Base-by-base conservation (phyloP, 495 filamentous ascomycete genomes). In the Aspergillus panamensis region DNA sequence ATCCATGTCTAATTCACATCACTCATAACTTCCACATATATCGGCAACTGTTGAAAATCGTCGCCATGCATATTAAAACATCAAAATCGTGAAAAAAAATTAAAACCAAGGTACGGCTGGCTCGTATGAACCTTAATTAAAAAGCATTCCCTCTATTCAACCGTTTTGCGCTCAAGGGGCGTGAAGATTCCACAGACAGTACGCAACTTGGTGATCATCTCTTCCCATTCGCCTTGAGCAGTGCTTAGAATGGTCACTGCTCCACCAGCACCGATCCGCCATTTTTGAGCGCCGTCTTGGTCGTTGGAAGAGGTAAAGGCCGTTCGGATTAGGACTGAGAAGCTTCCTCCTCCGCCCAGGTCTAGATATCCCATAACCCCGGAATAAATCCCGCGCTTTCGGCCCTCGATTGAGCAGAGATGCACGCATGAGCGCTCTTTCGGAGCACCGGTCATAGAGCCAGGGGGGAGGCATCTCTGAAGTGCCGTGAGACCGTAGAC, bases 371-470 rank as follows among this genome's bases (percentile, higher is more conserved):
- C 93, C 35, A 95, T 79, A 1, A 95, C 89, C 0, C 93, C 93
- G 1, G 89, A 91, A 68, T 97, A 97, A 30, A 97, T 70, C 1
- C 90, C 85, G n/a, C 93, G 78, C 14, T 73, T 70, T 12, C 77
- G 66, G n/a, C 65, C 66, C 66, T 97, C 93, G 45, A 96, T 80
- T 0, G 69, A 66, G 51, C 77, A 70, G 40, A 97, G 77, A 44
- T 97, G 79, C 80, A 96, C 84, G 67, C 93, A 96, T 37, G 85
- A 89, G 19, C 93, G 82, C 65, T 89, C 89, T 76, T 97, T 97
- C 0, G 93, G 93, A 6, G 93, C 93, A 14, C 93, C 93, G 3
- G 93, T 97, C 93, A 97, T 97, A 45, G 84, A 89, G 0, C 94
- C 94, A 0, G 94, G 92, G 0, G 93, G 94, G 3, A 98, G 77